Percentiles rank a stretch among this genome's conserved stretches.
phyloP scores from a whole-genome alignment of 345 rosid genomes.

The Angophora floribunda region DNA sequence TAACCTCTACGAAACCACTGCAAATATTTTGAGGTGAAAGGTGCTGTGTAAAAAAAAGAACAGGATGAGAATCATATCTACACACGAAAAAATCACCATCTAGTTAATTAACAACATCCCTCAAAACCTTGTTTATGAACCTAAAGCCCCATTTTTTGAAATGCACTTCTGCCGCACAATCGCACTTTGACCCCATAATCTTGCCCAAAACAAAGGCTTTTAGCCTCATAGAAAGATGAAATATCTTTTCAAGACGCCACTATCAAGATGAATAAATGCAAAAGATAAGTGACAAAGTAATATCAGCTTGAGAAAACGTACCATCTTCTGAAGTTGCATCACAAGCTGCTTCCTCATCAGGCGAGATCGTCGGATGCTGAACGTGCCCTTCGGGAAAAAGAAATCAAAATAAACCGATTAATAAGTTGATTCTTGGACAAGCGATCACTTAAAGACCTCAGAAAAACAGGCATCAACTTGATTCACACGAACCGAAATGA shows the following conservation, averaged over 20 bases:
- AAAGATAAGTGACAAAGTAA: not conserved
- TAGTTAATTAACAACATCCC: not conserved
- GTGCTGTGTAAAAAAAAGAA: not conserved
- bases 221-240: not conserved
- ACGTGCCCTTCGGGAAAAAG: slow-evolving; percentile 11
- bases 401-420: not conserved
- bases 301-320: not conserved
- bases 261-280: not conserved
- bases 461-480: not conserved
- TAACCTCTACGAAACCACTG: not conserved
- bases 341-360: not conserved
- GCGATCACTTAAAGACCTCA: not conserved
- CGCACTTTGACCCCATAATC: not conserved
- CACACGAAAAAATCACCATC: not conserved
- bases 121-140: not conserved
- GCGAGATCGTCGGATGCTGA: slow-evolving; percentile 5
- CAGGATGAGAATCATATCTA: not conserved
- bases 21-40: not conserved
- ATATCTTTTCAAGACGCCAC: not conserved
- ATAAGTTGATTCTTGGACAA: not conserved
- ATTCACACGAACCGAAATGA: not conserved
- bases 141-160: not conserved
- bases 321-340: slow-evolving; percentile 63
- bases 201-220: not conserved
- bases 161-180: not conserved